A percentile compares a stretch with the other conserved stretches of the same genome.
These are phyloP conservation scores for Penicillium paxilli DNA, from an alignment of 495 filamentous ascomycete species.

Conservation along the genomic window DNA sequence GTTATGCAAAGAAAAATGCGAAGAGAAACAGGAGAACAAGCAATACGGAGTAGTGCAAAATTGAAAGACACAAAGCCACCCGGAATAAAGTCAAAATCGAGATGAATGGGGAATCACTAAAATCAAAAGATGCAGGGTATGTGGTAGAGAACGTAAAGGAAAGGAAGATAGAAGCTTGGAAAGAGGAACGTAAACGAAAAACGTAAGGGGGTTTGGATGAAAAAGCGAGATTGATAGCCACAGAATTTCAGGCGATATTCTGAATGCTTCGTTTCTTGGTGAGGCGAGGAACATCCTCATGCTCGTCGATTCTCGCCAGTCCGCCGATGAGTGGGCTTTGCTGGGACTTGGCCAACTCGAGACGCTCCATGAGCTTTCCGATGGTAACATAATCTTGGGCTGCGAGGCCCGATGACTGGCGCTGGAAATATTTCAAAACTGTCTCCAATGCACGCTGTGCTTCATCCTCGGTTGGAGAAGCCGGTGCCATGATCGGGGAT, in stretches of 20 bases:
- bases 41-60: conserved; percentile 3
- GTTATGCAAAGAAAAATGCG: not conserved
- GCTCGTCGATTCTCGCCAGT: conserved; percentile 63
- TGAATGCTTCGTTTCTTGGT: conserved; percentile 58
- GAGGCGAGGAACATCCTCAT: conserved; percentile 37
- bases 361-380: conserved; percentile 81
- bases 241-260: conserved; percentile 30
- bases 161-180: not conserved
- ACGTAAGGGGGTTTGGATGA: not conserved
- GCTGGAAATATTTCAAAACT: conserved; percentile 80
- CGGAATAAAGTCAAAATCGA: conserved; percentile 8
- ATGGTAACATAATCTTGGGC: conserved; percentile 83
- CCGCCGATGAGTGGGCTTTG: conserved; percentile 63
- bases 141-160: not conserved
- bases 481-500: conserved; percentile 40
- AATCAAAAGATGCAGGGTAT: not conserved
- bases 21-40: conserved; percentile 9
- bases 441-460: conserved; percentile 82
- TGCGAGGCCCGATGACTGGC: conserved; percentile 64
- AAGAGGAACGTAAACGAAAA: not conserved
- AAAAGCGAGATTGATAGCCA: not conserved
- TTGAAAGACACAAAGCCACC: not conserved
- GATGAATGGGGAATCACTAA: conserved; percentile 13
- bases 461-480: conserved; percentile 87
- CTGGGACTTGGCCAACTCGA: conserved; percentile 66